Evolutionary conservation across 495 filamentous ascomycete species (phyloP), one percentile per base, ranked within the genome.

Genomic region (Viridothelium virens): DNA sequence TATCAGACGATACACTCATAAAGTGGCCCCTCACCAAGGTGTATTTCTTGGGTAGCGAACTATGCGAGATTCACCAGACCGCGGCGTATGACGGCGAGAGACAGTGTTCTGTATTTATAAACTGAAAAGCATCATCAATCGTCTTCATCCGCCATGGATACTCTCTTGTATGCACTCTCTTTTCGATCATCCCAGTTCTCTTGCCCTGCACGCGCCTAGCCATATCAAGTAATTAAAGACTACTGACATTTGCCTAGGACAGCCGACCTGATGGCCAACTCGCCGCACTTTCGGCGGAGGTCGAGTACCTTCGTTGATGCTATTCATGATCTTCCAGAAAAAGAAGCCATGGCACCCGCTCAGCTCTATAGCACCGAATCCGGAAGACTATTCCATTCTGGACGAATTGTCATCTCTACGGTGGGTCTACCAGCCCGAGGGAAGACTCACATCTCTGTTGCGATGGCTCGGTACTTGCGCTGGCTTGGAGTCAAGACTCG

Each of bases 401-500:
- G 95, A 53, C 85, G 92, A 39, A 97, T 99, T 70, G 92, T 91
- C 47, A 97, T 99, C 66, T 93, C 93, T 63, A 96, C 96, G 70
- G 95, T 97, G 72, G 95, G 95, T 63, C 83, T 96, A 50, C 95
- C 95, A 56, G 95, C 95, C 39, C 87, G 95, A 76, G 95, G 95
- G 37, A 99, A 99, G 79, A 99, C 95, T 86, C 95, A 97, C 75
- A 93, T 96, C 62, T 96, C 91, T 66, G 95, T 99, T 64, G 96
- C 95, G 5, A 79, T 99, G 74, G 91, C 91, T 63, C 86, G 95
- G 39, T 99, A 99, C 80, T 84, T 99, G 46, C 86, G 91, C 79
- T 99, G 95, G 94, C 86, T 98, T 50, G 94, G 94, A 62, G 95
- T 99, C 62, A 99, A 99, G 79, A 97, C 94, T 36, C 87, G 91